Conservation (phyloP, 2,329 filamentous ascomycete genomes). For the Alternaria infectoria region DNA sequence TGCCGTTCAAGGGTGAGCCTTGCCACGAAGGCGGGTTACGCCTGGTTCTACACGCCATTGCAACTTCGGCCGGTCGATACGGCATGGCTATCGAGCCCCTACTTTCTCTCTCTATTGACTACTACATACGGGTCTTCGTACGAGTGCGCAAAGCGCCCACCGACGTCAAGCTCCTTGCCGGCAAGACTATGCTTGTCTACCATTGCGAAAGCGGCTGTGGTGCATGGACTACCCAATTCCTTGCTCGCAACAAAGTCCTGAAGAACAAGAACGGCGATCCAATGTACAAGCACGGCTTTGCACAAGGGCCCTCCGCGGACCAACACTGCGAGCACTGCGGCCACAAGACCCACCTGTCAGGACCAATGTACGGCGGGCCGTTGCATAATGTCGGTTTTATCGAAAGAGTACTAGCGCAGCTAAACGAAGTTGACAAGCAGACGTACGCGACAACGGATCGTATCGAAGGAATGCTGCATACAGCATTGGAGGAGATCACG, state of each 20-base stretch:
- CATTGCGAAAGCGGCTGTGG: slow-evolving; percentile 90
- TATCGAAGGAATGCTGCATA: slow-evolving; percentile 89
- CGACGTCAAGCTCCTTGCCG: slow-evolving; percentile 87
- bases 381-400: slow-evolving; percentile 87
- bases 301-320: slow-evolving; percentile 71
- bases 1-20: slow-evolving; percentile 81
- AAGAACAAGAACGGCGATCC: slow-evolving; percentile 70
- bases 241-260: slow-evolving; percentile 72
- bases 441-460: slow-evolving; percentile 81
- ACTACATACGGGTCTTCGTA: slow-evolving; percentile 90
- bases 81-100: slow-evolving; percentile 89
- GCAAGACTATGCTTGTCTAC: slow-evolving; percentile 92
- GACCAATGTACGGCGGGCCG: slow-evolving; percentile 93
- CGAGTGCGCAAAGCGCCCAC: slow-evolving; percentile 78
- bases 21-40: slow-evolving; percentile 91
- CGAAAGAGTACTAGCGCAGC: slow-evolving; percentile 73
- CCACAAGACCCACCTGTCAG: slow-evolving; percentile 82
- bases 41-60: slow-evolving; percentile 82
- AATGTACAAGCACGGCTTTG: slow-evolving; percentile 80
- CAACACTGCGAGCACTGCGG: slow-evolving; percentile 82
- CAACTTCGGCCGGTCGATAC: slow-evolving; percentile 80
- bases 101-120: slow-evolving; percentile 92
- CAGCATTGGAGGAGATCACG: slow-evolving; percentile 77
- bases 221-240: slow-evolving; percentile 83
- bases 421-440: slow-evolving; percentile 69